Evolutionary conservation across 805 yeast genomes (phyloP).

Genomic region (Danielozyma ontarioensis): DNA sequence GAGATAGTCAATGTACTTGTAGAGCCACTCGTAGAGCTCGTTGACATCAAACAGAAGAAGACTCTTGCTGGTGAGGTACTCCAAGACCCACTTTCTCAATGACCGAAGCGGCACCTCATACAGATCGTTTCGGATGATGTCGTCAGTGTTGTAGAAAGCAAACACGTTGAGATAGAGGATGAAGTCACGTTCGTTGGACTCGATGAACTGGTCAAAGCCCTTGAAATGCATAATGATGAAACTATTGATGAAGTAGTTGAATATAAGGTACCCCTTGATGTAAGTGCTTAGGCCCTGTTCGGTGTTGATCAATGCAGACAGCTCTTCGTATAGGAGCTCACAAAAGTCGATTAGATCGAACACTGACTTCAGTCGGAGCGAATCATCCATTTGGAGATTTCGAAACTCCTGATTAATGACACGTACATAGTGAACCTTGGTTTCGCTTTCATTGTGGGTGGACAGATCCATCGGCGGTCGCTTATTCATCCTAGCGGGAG

Average conservation of each 20-base stretch:
- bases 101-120: constrained; percentile 15
- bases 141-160: constrained; percentile 33
- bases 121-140: constrained; percentile 13
- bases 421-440: constrained; percentile 15
- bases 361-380: constrained; percentile 24
- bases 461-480: neutral
- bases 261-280: constrained; percentile 34
- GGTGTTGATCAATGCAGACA: constrained; percentile 9
- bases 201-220: constrained; percentile 38
- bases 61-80: constrained; percentile 24
- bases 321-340: constrained; percentile 31
- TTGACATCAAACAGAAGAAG: constrained; percentile 30
- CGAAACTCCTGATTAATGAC: constrained; percentile 33
- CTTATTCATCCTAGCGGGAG: too few species aligned
- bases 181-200: constrained; percentile 32
- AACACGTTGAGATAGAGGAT: constrained; percentile 37
- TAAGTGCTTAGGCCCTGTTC: constrained; percentile 19
- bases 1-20: constrained; percentile 34
- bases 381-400: constrained; percentile 28
- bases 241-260: constrained; percentile 39
- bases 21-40: constrained; percentile 33
- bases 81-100: constrained; percentile 19
- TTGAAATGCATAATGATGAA: constrained; percentile 38
- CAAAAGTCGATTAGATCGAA: constrained; percentile 40
- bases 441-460: neutral